Evolutionary conservation across 148 eudicot species (phyloP).

Genomic region (Silene latifolia): DNA sequence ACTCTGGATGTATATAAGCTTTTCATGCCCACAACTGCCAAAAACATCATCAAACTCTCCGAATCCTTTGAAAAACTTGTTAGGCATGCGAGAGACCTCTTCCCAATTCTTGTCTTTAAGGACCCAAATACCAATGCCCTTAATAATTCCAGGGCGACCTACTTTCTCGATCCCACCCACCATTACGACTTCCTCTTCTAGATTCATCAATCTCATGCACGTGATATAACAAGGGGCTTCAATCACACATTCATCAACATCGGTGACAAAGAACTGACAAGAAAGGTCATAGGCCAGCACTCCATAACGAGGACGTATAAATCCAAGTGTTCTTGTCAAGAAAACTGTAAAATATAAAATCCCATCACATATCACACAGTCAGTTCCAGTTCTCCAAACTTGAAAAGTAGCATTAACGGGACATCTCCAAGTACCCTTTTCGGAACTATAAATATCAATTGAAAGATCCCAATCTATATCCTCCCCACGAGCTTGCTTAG

Average conservation of each 20-base stretch:
- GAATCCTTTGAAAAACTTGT: conserved; percentile 36
- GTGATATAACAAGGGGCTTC: conserved; percentile 36
- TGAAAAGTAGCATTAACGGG: conserved; percentile 21
- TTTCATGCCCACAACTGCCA: conserved; percentile 40
- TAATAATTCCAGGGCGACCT: conserved; percentile 32
- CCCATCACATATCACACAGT: conserved; percentile 35
- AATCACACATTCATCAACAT: conserved; percentile 24
- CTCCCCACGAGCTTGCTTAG: conserved; percentile 31
- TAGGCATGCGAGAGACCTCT: conserved; percentile 46
- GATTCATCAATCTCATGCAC: conserved; percentile 41
- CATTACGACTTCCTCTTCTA: conserved; percentile 39
- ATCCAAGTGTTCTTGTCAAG: conserved; percentile 17
- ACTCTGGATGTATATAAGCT: conserved; percentile 46
- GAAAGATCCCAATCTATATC: conserved; percentile 30
- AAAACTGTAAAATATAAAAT: conserved; percentile 41
- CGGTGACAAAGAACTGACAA: conserved; percentile 8
- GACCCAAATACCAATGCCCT: conserved; percentile 49
- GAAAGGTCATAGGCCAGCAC: conserved; percentile 36
- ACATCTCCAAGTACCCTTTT: conserved; percentile 29
- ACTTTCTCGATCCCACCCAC: conserved; percentile 49
- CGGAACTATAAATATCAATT: conserved; percentile 36
- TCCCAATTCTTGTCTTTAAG: conserved; percentile 40
- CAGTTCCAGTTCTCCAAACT: conserved; percentile 39
- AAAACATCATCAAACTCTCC: conserved; percentile 52
- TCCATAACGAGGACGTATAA: conserved; percentile 26